Evolutionary conservation across 768 basidiomycete species (phyloP), one percentile per base, ranked within the genome.

Genomic region (Pleurotus tuber-regium): DNA sequence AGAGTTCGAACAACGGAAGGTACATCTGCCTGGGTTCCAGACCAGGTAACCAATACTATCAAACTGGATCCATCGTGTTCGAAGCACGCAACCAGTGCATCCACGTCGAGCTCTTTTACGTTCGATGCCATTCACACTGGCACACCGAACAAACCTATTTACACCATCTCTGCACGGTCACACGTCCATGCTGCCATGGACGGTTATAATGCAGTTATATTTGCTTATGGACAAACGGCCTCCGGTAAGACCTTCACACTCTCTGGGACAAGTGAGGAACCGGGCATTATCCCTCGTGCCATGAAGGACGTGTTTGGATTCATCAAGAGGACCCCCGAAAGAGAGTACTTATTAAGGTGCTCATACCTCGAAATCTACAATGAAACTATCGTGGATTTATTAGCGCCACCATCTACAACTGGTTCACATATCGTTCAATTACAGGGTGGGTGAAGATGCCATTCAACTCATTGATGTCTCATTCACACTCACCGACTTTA

Each of bases 281-380:
- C 96, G 0, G 96, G 96, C 43, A 94, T 99, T 52, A 97, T 97
- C 53, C 95, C 94, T 2, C 83, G 90, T 23, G 85, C 95, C 0
- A 89, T 98, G 82, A 84, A 86, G 51, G 95, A 98, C 55, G 86
- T 99, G 1, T 98, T 98, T 67, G 76, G 79, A 0, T 86, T 80
- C 64, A 96, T 96, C 66, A 81, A 82, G 33, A 75, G 76, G 42
- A 91, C 89, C 1, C 80, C 89, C 0, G 73, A 79, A 25, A 79
- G 95, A 33, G 92, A 96, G 63, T 98, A 93, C 68, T 82, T 98
- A n/a, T 78, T 99, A 6, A 84, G 95, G 14, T 96, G 94, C 64
- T 92, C 91, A 5, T 98, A 98, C 65, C 83, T 99, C 44, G 97
- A 98, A 63, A 94, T 99, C 41, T 99, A 98, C 74, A 99, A 98